Evolutionary conservation across 2,329 filamentous ascomycete genomes (phyloP).

Genomic region (Botrytis hyacinthi): DNA sequence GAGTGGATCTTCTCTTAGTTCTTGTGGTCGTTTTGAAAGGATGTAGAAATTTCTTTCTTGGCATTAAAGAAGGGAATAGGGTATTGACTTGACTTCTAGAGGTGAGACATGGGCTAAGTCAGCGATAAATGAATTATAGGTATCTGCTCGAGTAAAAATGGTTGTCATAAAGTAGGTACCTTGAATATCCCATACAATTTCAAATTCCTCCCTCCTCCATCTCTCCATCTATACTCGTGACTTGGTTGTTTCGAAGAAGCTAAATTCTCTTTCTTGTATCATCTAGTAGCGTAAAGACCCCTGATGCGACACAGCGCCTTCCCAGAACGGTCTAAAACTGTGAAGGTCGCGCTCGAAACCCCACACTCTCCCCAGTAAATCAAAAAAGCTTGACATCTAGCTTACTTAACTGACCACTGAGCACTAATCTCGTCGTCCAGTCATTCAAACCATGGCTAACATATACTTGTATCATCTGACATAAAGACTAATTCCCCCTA

Average conservation of each 20-base stretch:
- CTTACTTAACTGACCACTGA: not conserved
- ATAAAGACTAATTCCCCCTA: too few species aligned
- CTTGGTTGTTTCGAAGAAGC: fast-evolving
- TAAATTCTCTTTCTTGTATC: not conserved
- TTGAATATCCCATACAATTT: not conserved
- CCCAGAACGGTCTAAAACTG: not conserved
- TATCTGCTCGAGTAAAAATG: not conserved
- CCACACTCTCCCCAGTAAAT: not conserved
- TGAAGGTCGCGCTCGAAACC: not conserved
- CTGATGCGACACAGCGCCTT: not conserved
- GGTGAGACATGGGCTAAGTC: too few species aligned
- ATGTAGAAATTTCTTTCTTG: too few species aligned
- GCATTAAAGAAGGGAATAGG: too few species aligned
- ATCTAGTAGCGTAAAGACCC: not conserved
- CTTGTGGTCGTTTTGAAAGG: too few species aligned
- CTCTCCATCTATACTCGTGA: not conserved
- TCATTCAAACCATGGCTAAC: too few species aligned
- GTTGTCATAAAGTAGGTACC: not conserved
- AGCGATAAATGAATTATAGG: too few species aligned
- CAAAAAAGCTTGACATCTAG: not conserved
- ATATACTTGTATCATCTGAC: not conserved
- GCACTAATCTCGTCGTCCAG: too few species aligned
- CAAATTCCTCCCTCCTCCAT: not conserved
- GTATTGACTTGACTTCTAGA: too few species aligned
- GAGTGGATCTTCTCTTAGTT: too few species aligned